Percentiles rank a stretch among this genome's conserved stretches.
Conservation (phyloP, 2,329 filamentous ascomycete genomes). For the Talaromyces piceae region DNA sequence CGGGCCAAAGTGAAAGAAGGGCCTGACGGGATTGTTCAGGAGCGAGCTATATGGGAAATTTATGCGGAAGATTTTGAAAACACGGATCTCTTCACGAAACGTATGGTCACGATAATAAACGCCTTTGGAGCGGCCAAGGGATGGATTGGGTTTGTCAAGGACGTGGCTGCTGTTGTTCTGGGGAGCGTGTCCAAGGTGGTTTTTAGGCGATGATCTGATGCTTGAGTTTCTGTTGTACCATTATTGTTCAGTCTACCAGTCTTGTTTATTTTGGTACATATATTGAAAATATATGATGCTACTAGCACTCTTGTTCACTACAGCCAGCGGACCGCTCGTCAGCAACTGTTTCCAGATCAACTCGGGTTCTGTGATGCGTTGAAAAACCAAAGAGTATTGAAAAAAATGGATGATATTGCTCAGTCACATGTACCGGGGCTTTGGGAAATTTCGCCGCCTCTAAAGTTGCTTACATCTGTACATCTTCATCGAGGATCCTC, state of each 20-base stretch:
- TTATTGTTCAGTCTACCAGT: background rate
- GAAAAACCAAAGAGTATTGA: no score
- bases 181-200: background rate
- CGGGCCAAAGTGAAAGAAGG: slow-evolving; percentile 14
- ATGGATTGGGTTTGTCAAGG: slow-evolving; percentile 44
- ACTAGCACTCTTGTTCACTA: no score
- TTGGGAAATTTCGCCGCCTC: no score
- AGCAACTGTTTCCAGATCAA: no score
- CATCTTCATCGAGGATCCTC: no score
- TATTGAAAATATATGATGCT: no score
- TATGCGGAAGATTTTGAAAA: slow-evolving; percentile 53
- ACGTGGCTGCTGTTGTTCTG: slow-evolving; percentile 11
- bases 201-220: background rate
- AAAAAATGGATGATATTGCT: no score
- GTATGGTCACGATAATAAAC: slow-evolving; percentile 50
- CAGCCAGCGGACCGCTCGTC: no score
- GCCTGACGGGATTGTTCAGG: slow-evolving; percentile 18
- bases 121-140: slow-evolving; percentile 33
- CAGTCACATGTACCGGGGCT: no score
- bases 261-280: no score
- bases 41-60: slow-evolving; percentile 52
- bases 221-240: background rate
- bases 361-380: no score
- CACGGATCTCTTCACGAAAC: slow-evolving; percentile 49
- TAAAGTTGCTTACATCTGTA: no score